Evolutionary conservation across 2,329 filamentous ascomycete genomes (phyloP), one percentile per base, ranked within the genome.

Genomic region (Fusarium gaditjirri): DNA sequence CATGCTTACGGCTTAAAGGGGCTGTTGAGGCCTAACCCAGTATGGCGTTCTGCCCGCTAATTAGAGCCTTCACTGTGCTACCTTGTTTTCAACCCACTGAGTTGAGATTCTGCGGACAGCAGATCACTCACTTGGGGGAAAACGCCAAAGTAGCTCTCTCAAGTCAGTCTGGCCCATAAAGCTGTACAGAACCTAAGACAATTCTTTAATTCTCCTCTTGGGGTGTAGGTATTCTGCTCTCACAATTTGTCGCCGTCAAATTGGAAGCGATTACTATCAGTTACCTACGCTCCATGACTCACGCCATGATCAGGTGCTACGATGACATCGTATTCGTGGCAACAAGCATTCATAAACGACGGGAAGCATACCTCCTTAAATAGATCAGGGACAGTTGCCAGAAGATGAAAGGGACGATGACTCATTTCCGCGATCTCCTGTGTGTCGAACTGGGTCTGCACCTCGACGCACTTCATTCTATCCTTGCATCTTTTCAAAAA

Each of bases 321-420:
- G 8, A 41, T 23, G 8, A 41, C 8, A 41, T 41, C 10, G n/a
- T 41, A 3, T 10, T 23, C 8, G 6, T 23, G 13, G 21, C 23
- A 0, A 23, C 13, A 10, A 41, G n/a, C 3, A 23, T 16, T 8
- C 8, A 10, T 23, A 21, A 23, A 14, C 39, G n/a, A 10, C 10
- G 13, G n/a, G 13, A 41, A 2, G 39, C 39, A 16, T 41, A 41
- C 39, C 23, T 41, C n/a, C 39, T 23, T 16, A 23, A 8, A n/a
- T 16, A 13, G 8, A 23, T 23, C 10, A 41, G 10, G 39, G 39
- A 41, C 1, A 23, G 39, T 23, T 41, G 39, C 6, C 21, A 41
- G n/a, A 10, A 6, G 0, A 9, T 41, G 10, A 8, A 23, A 23
- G 1, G 5, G 2, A 41, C 39, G n/a, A 41, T 16, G 14, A 8